Base-by-base conservation (phyloP, 2,329 filamentous ascomycete genomes). In the Mycocentrospora acerina region DNA sequence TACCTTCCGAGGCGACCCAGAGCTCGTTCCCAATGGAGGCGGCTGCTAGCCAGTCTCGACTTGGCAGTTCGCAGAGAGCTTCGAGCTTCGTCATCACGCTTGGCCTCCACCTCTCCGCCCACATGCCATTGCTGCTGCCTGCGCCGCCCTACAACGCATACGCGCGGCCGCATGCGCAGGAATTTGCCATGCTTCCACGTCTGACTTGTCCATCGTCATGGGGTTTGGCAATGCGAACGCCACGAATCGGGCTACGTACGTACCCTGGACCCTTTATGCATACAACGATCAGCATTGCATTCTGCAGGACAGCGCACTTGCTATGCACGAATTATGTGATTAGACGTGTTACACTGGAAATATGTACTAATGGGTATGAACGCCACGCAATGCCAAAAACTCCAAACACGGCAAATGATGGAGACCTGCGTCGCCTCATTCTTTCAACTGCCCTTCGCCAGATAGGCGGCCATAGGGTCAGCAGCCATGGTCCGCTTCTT, bases 401-500 rank as follows among this genome's bases (percentile, higher is more conserved):
- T 48, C 47, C 49, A 46, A 40, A 42, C 17, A 44, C 45, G 36
- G 30, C 37, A 29, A 29, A 45, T 35, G 31, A 34, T 30, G 22
- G 26, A 29, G 42, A 32, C 31, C 53, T 51, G 60, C 35, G 80
- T 64, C 48, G 86, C 64, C 55, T 87, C 81, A 60, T 90, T 86
- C 62, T 82, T 86, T n/a, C n/a, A n/a, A 15, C 85, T 86, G 16
- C 86, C 86, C 17, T 53, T 54, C 18, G 27, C 32, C 30, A 94
- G 66, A 53, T 88, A 81, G 5, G 81, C 83, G 1, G 88, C 87
- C 90, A 95, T 95, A 0, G 90, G 90, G 70, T 95, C 90, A 48
- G 88, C 80, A 1, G 83, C 82, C 18, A 81, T 82, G 35, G 81
- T 79, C 48, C 84, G 77, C 63, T 89, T 90, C 52, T 81, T 79